Evolutionary conservation across 2,329 filamentous ascomycete genomes (phyloP), one percentile per base, ranked within the genome.

Genomic region (Coniochaeta prunicola): DNA sequence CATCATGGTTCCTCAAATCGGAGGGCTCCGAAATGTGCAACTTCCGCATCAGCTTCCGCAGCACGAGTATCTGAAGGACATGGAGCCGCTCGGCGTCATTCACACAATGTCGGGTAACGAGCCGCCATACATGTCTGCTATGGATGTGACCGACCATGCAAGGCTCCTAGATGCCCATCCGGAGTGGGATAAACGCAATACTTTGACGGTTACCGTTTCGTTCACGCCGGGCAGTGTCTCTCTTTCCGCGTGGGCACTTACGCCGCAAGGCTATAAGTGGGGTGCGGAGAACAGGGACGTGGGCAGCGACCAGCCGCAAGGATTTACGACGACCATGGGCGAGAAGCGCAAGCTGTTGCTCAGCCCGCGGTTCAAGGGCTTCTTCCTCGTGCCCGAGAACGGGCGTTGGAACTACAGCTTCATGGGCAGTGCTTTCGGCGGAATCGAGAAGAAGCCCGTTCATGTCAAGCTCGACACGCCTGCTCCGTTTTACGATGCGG

Each of bases 211-310:
- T 77, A 92, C 92, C 2, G 93, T 97, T 6, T 91, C 92, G 21
- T 97, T 99, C 77, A 97, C 94, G 0, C 94, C 94, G 1, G 94
- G 94, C 62, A 97, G 92, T 56, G 94, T 99, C 19, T 97, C 93
- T 3, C 82, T 99, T 56, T 90, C 91, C 6, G 92, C 94, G 0
- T 99, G 93, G 92, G 89, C 89, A 4, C 84, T 99, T 42, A 97
- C 91, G 1, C 92, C 94, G 1, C 80, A 88, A 63, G 94, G 94
- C 57, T 97, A 96, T 79, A 93, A 93, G 73, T 99, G 96, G 94
- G 94, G 94, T 64, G 91, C 87, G 1, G 91, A 97, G 71, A 99
- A 99, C 81, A 93, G 89, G 75, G 96, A 99, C 75, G 85, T 87
- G 58, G 87, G 89, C 66, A 96, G 90, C 62, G 94, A 99, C 72